Conservation (phyloP, 2,329 filamentous ascomycete species). For the Talaromyces sp. region DNA sequence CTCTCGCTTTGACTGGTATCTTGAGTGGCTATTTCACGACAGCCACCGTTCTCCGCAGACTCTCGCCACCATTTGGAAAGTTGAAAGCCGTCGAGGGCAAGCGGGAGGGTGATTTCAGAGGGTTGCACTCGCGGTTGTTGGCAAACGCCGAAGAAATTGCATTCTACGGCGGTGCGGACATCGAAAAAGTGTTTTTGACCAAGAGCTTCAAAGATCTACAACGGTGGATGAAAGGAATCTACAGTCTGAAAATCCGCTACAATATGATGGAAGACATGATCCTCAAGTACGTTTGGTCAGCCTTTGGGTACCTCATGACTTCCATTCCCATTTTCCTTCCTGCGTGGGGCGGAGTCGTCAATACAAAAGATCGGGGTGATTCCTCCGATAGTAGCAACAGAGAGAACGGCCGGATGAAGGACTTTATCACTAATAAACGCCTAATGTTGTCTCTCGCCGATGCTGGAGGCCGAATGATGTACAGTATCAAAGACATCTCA, state of each 20-base stretch:
- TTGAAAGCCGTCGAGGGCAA: constrained; percentile 93
- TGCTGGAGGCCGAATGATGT: constrained; percentile 98
- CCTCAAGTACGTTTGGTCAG: constrained; percentile 97
- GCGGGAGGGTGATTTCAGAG: constrained; percentile 91
- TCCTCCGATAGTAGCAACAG: constrained; percentile 37
- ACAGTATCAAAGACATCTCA: constrained; percentile 95
- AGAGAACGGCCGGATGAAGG: constrained; percentile 87
- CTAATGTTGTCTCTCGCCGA: constrained; percentile 97
- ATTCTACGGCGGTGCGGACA: constrained; percentile 93
- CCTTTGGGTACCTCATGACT: constrained; percentile 90
- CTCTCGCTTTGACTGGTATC: constrained; percentile 77
- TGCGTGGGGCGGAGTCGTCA: constrained; percentile 82
- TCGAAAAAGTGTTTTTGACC: constrained; percentile 89
- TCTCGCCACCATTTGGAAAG: constrained; percentile 95
- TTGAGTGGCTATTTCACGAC: constrained; percentile 92
- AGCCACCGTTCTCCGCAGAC: constrained; percentile 76
- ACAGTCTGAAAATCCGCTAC: constrained; percentile 95
- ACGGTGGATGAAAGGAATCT: constrained; percentile 97
- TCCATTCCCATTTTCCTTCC: constrained; percentile 92
- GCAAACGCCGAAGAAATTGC: constrained; percentile 97
- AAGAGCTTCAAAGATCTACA: constrained; percentile 89
- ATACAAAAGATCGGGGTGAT: constrained; percentile 59
- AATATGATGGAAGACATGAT: constrained; percentile 99
- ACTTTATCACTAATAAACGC: constrained; percentile 98
- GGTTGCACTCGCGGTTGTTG: constrained; percentile 83